These are phyloP conservation scores for Penicillium angulare DNA, from an alignment of 495 filamentous ascomycete species.

Conservation along the genomic window DNA sequence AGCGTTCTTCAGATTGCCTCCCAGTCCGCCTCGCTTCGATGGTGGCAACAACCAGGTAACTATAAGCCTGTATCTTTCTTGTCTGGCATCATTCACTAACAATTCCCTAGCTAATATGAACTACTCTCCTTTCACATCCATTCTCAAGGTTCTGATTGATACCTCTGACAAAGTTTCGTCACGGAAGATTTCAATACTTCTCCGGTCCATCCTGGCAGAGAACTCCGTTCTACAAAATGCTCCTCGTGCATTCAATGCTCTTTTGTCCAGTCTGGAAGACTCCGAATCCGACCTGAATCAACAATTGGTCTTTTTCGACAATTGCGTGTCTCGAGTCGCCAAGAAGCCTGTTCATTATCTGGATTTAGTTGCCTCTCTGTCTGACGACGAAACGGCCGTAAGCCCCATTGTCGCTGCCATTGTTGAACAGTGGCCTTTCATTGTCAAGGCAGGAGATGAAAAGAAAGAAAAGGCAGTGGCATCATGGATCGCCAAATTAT, in stretches of 20 bases:
- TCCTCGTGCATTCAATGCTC: conserved; percentile 31
- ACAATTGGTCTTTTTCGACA: conserved; percentile 67
- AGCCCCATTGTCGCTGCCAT: conserved; percentile 63
- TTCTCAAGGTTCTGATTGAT: conserved; percentile 40
- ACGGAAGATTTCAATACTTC: conserved; percentile 31
- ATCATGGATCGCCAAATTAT: conserved; percentile 53
- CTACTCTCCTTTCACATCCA: conserved; percentile 47
- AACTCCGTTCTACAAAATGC: conserved; percentile 34
- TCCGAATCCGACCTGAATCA: conserved; percentile 34
- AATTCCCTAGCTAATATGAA: conserved; percentile 37
- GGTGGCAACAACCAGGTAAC: conserved; percentile 67
- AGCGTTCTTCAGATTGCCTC: conserved; percentile 74
- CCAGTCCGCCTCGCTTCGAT: conserved; percentile 75
- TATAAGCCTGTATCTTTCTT: neutral
- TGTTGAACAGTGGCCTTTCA: conserved; percentile 75
- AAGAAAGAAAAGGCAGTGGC: conserved; percentile 41
- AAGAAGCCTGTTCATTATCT: conserved; percentile 75
- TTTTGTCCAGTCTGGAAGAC: conserved; percentile 44
- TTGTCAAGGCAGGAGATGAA: conserved; percentile 48
- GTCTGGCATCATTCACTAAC: neutral
- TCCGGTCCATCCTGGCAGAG: conserved; percentile 35
- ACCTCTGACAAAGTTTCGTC: conserved; percentile 36
- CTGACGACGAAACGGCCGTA: conserved; percentile 34
- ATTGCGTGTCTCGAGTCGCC: conserved; percentile 68
- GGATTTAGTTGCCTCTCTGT: conserved; percentile 40